These are phyloP conservation scores for Dioscorea dumetorum DNA, from an alignment of 106 monocot genomes.

Conservation along the genomic window DNA sequence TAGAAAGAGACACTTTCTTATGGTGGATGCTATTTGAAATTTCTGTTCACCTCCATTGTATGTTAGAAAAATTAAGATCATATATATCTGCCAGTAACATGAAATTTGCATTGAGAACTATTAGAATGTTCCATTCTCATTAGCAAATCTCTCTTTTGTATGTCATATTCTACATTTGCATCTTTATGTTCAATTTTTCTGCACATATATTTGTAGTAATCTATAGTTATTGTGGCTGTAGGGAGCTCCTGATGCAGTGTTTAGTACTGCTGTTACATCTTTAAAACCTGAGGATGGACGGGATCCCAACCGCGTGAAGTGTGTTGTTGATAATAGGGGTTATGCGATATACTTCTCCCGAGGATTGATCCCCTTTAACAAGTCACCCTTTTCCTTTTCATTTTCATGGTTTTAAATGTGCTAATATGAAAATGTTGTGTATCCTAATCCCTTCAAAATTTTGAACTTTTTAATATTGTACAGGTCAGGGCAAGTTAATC, in stretches of 20 bases:
- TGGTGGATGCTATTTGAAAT: too few relatives aligned
- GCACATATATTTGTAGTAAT: too few relatives aligned
- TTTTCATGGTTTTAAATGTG: not conserved
- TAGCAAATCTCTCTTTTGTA: too few relatives aligned
- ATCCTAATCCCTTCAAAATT: not conserved
- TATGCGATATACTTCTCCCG: conserved; percentile 98
- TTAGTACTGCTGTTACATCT: conserved; percentile 91
- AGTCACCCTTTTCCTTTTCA: conserved; percentile 32
- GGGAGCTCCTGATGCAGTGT: conserved; percentile 94
- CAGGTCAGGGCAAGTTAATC: conserved; percentile 80
- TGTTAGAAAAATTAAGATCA: too few relatives aligned
- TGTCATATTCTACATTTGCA: too few relatives aligned
- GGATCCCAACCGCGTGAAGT: conserved; percentile 88
- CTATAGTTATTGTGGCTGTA: conserved; percentile 1
- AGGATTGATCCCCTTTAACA: conserved; percentile 91
- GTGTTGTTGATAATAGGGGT: conserved; percentile 74
- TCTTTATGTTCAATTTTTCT: too few relatives aligned
- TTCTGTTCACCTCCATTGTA: too few relatives aligned
- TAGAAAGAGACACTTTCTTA: too few relatives aligned
- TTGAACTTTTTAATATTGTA: conserved; percentile 13
- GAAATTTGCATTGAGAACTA: too few relatives aligned
- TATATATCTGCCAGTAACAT: too few relatives aligned
- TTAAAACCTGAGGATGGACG: conserved; percentile 85
- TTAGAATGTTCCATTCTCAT: too few relatives aligned
- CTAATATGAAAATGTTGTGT: not conserved